Percentiles rank a stretch among this genome's conserved stretches.
Conservation (phyloP, 2,329 filamentous ascomycete species). For the Geosmithia flava region DNA sequence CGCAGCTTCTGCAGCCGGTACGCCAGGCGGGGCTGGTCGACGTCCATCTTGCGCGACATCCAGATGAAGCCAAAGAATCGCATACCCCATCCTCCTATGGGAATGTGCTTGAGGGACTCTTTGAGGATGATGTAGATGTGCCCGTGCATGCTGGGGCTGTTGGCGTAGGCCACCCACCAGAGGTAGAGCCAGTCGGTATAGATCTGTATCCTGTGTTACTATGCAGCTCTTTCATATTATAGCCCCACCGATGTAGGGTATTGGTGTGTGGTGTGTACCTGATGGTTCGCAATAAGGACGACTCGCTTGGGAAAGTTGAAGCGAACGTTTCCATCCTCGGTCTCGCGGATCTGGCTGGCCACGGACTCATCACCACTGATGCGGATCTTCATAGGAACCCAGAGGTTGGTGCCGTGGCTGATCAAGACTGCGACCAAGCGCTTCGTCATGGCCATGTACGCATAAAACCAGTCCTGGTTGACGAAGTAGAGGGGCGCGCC, state of each 20-base stretch:
- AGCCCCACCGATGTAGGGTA: not conserved
- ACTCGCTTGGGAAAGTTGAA: constrained; percentile 73
- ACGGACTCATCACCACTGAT: constrained; percentile 78
- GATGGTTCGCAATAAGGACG: constrained; percentile 79
- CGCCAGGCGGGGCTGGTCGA: constrained; percentile 64
- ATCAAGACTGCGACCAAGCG: constrained; percentile 68
- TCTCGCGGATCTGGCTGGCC: constrained; percentile 58
- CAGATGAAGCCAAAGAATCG: constrained; percentile 87
- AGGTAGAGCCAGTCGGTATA: constrained; percentile 90
- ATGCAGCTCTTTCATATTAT: constrained; percentile 5
- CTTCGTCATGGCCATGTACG: constrained; percentile 81
- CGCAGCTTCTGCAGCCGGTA: constrained; percentile 62
- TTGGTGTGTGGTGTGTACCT: constrained; percentile 29
- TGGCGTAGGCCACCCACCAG: constrained; percentile 88
- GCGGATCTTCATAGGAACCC: constrained; percentile 71
- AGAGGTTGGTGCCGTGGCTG: constrained; percentile 74
- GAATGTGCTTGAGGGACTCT: constrained; percentile 72
- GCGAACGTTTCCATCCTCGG: constrained; percentile 59
- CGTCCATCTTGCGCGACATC: constrained; percentile 78
- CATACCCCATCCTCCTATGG: constrained; percentile 69
- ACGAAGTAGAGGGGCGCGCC: constrained; percentile 65
- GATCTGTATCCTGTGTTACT: constrained; percentile 29
- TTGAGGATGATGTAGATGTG: constrained; percentile 86
- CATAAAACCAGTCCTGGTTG: constrained; percentile 67
- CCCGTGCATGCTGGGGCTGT: constrained; percentile 62